Evolutionary conservation across 352 stramenopile species (phyloP).

Genomic region (Pythium phragmiticola): DNA sequence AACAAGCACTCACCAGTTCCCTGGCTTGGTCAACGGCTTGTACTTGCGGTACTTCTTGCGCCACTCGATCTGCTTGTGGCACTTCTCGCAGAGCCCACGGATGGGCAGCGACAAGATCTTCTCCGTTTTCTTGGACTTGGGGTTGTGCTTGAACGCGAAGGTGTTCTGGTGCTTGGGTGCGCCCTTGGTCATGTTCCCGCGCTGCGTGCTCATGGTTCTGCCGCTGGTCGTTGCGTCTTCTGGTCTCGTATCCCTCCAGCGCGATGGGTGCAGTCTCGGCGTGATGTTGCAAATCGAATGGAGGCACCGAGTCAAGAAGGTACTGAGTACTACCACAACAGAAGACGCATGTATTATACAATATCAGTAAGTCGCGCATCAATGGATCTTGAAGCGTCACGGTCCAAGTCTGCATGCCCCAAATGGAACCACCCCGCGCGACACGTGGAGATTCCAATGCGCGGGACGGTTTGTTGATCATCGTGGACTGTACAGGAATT

Average conservation of each 20-base stretch:
- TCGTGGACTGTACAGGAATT: slow-evolving; percentile 49
- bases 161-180: slow-evolving; percentile 96
- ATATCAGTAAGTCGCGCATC: not conserved
- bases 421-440: slow-evolving; percentile 24
- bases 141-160: slow-evolving; percentile 99
- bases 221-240: not conserved
- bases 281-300: slow-evolving; percentile 2
- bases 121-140: slow-evolving; percentile 97
- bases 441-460: not conserved
- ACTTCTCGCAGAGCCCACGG: slow-evolving; percentile 91
- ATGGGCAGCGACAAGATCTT: slow-evolving; percentile 91
- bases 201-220: slow-evolving; percentile 76
- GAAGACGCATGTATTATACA: not conserved
- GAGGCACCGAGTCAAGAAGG: not conserved
- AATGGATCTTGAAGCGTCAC: slow-evolving; percentile 11
- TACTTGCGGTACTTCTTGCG: slow-evolving; percentile 99
- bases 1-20: slow-evolving; percentile 71
- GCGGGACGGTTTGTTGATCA: slow-evolving; percentile 41
- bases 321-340: slow-evolving; percentile 10
- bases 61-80: slow-evolving; percentile 97
- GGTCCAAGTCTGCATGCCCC: not conserved
- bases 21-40: slow-evolving; percentile 94
- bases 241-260: not conserved
- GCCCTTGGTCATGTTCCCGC: slow-evolving; percentile 82
- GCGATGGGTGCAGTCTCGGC: slow-evolving; percentile 3